phyloP scores from a whole-genome alignment of 768 basidiomycete species.

The Hygrocybe punicea region DNA sequence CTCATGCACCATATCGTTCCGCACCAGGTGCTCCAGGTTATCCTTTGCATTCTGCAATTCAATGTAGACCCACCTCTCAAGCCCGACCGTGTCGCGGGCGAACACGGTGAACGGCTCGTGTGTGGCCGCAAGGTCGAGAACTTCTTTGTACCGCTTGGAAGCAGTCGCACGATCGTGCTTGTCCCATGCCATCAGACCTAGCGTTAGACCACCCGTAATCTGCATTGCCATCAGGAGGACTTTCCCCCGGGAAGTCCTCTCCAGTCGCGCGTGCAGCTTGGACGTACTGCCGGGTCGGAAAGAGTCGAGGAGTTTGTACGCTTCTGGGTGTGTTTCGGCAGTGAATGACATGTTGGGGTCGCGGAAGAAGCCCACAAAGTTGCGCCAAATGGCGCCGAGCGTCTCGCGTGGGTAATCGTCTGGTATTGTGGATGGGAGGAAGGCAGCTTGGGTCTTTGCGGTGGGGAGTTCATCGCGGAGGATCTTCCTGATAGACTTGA shows the following conservation, averaged over 20 bases:
- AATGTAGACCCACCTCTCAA: slow-evolving; percentile 21
- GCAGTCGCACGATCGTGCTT: slow-evolving; percentile 30
- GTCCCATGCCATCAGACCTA: slow-evolving; percentile 34
- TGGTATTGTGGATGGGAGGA: slow-evolving; percentile 5
- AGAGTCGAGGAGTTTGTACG: slow-evolving; percentile 27
- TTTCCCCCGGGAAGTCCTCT: slow-evolving; percentile 18
- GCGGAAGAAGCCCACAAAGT: slow-evolving; percentile 29
- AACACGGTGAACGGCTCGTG: slow-evolving; percentile 18
- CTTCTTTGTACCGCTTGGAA: slow-evolving; percentile 33
- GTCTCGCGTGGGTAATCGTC: slow-evolving; percentile 21
- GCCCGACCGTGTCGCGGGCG: slow-evolving; percentile 14
- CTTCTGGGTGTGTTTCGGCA: slow-evolving; percentile 25
- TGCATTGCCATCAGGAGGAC: slow-evolving; percentile 34
- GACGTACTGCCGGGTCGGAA: slow-evolving; percentile 22
- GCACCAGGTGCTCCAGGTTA: slow-evolving; percentile 25
- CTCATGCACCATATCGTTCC: slow-evolving; percentile 21
- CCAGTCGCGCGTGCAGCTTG: slow-evolving; percentile 20
- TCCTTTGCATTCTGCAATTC: slow-evolving; percentile 21
- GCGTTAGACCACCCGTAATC: slow-evolving; percentile 26
- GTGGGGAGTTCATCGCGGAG: slow-evolving; percentile 26
- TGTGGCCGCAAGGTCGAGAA: slow-evolving; percentile 27
- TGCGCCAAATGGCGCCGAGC: slow-evolving; percentile 27
- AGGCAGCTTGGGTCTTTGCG: slow-evolving; percentile 10
- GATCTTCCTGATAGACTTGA: slow-evolving; percentile 27
- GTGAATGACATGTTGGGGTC: slow-evolving; percentile 20